Evolutionary conservation across 345 rosid species (phyloP), one percentile per base, ranked within the genome.

Genomic region (Citrus mangshanensis): DNA sequence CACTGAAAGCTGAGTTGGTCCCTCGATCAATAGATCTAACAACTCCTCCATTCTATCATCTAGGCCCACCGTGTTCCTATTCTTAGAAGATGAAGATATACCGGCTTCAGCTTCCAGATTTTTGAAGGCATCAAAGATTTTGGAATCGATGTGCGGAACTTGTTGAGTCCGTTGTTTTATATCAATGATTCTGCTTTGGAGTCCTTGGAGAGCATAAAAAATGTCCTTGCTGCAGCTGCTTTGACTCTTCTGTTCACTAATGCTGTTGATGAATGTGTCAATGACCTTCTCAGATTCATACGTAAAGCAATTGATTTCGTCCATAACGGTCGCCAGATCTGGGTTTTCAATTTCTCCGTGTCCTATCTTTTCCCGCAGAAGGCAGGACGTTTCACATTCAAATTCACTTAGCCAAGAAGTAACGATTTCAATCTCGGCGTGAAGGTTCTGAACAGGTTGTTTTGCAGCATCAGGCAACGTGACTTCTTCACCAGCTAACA

Each of bases 381-480:
- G 32, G 0, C 2, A 61, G 9, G 3, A 0, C 1, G 1, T 10
- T 0, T 5, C 19, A 2, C 1, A 0, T 30, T 63, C 21, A 5
- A 3, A 18, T 13, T 66, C 70, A 1, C 14, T 32, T 25, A 66
- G 2, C 16, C 6, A 34, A 34, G 25, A 35, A 7, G 1, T 6
- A 3, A 66, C 1, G 5, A 40, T 37, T n/a, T 40, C 34, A 38
- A 68, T 0, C 12, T 10, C 21, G 0, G 28, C 6, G 1, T 38
- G 35, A 24, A 68, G 22, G 21, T 40, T 42, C 2, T 68, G 35
- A 68, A 68, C 12, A 28, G 2, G 34, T 24, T 10, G 30, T 18
- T 40, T 13, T 5, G 34, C 56, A 10, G 4, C 72, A 42, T 40
- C 21, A 1, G 21, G 56, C 55, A 68, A n/a, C 9, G 9, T 38